Percentiles rank a stretch among this genome's conserved stretches.
Evolutionary conservation across 208 protist species (phyloP).

Genomic region (Entamoeba dispar): DNA sequence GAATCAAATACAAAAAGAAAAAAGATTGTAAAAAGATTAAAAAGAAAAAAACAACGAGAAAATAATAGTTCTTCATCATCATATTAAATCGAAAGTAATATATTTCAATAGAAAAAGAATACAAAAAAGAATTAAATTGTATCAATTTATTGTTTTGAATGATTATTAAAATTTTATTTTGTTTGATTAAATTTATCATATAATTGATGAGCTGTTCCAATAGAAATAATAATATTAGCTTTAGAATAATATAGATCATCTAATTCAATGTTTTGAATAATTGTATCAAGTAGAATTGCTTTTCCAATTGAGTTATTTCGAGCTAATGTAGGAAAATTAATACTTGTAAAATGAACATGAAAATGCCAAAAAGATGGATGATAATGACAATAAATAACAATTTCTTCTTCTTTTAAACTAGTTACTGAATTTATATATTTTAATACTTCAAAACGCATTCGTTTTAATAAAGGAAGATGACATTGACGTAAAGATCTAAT

Average conservation of each 20-base stretch:
- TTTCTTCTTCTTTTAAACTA: not conserved
- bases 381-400: not conserved
- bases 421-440: not conserved
- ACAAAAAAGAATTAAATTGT: too few species aligned
- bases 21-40: too few species aligned
- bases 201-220: not conserved
- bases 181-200: not conserved
- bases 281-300: not conserved
- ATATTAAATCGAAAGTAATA: too few species aligned
- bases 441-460: not conserved
- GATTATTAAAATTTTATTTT: too few species aligned
- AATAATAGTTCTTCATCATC: too few species aligned
- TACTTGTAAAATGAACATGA: not conserved
- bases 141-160: too few species aligned
- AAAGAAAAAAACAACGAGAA: too few species aligned
- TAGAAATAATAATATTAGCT: not conserved
- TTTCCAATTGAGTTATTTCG: not conserved
- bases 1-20: too few species aligned
- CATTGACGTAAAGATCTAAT: not conserved
- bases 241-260: not conserved
- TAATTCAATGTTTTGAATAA: not conserved
- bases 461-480: not conserved
- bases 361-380: not conserved
- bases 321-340: not conserved
- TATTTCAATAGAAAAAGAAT: too few species aligned